phyloP scores from a whole-genome alignment of 139 green algal species.

The Deuterostichococcus epilithicus region DNA sequence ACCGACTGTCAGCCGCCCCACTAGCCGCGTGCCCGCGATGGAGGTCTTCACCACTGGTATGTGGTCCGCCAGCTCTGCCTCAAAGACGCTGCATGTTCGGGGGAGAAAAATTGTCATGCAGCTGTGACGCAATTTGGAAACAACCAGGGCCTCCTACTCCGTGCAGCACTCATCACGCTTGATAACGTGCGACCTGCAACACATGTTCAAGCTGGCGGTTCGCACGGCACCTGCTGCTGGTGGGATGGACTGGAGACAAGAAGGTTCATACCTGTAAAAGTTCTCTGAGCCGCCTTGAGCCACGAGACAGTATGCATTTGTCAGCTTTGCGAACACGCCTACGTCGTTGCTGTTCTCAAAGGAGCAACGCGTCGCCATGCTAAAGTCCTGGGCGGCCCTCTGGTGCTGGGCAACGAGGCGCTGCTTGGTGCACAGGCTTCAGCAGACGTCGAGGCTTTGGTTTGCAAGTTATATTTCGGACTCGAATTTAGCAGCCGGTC shows the following conservation, averaged over 20 bases:
- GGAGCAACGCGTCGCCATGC: conserved; percentile 71
- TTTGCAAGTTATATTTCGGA: no score
- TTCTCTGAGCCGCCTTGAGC: conserved; percentile 91
- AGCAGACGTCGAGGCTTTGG: no score
- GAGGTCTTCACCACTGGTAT: conserved; percentile 95
- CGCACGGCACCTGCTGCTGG: no score
- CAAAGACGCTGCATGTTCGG: conserved; percentile 78
- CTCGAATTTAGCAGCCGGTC: no score
- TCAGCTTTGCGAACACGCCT: conserved; percentile 95
- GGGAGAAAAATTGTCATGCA: not conserved
- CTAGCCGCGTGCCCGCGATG: conserved; percentile 89
- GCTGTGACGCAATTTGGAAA: not conserved
- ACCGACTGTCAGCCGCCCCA: conserved; percentile 85
- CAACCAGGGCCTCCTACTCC: no score
- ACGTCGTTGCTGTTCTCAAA: conserved; percentile 98
- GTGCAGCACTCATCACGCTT: no score
- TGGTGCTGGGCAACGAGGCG: no score
- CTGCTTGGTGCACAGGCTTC: no score
- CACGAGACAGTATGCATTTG: conserved; percentile 91
- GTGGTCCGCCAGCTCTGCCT: conserved; percentile 93
- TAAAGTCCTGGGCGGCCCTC: no score
- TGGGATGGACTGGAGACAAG: not conserved
- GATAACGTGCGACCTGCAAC: no score
- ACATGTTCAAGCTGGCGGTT: no score
- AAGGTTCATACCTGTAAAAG: conserved; percentile 81